These are phyloP conservation scores for Populus alba DNA, from an alignment of 345 rosid species.

Conservation along the genomic window DNA sequence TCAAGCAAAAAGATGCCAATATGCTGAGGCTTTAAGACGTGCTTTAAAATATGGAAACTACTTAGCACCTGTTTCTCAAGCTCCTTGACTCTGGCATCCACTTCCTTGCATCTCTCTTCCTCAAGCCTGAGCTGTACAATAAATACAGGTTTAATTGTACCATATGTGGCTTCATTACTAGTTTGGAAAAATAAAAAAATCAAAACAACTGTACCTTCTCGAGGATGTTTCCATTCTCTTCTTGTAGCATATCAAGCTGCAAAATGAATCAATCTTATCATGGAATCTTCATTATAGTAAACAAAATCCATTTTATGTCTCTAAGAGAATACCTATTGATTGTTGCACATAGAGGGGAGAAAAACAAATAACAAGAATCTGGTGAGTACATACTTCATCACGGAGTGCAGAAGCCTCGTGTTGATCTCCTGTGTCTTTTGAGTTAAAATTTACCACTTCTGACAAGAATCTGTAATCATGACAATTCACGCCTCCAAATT, in stretches of 20 bases:
- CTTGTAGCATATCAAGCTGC: constrained; percentile 83
- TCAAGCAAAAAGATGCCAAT: background rate
- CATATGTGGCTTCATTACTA: background rate
- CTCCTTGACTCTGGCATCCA: constrained; percentile 30
- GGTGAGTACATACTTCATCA: constrained; percentile 67
- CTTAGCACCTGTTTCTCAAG: constrained; percentile 30
- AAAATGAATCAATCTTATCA: background rate
- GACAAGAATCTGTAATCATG: constrained; percentile 25
- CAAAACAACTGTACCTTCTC: constrained; percentile 21
- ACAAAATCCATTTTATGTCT: constrained; percentile 7
- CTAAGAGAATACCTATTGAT: background rate
- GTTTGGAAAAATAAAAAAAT: background rate
- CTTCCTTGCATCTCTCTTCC: constrained; percentile 33
- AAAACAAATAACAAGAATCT: background rate
- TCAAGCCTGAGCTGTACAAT: constrained; percentile 30
- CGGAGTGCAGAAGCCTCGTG: constrained; percentile 89
- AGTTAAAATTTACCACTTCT: constrained; percentile 13
- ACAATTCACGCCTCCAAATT: constrained; percentile 2
- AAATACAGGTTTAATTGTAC: background rate
- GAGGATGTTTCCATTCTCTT: constrained; percentile 47
- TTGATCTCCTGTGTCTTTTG: constrained; percentile 66
- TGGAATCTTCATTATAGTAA: background rate
- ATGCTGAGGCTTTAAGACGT: background rate
- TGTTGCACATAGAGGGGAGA: background rate
- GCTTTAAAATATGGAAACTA: background rate